A percentile compares a stretch with the other conserved stretches of the same genome.
phyloP scores from a whole-genome alignment of 2,329 filamentous ascomycete species.

The Geosmithia morbida region DNA sequence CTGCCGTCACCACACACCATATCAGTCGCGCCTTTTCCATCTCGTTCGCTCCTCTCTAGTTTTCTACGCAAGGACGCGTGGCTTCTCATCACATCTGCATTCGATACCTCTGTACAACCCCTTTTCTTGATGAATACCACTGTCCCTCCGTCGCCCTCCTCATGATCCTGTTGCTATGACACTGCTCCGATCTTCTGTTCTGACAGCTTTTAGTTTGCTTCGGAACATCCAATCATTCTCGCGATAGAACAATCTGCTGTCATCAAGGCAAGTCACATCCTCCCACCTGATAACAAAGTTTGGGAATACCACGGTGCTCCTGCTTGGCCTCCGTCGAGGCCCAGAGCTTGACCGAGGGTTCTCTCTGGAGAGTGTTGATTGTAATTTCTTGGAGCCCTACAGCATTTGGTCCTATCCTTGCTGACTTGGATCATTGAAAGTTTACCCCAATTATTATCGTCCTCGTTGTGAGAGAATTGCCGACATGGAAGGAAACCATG shows the following conservation, averaged over 20 bases:
- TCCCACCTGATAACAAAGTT: background rate
- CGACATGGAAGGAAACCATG: constrained; percentile 20
- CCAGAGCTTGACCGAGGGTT: too few relatives aligned
- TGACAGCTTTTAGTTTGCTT: constrained; percentile 2
- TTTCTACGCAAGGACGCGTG: background rate
- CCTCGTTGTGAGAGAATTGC: constrained; percentile 10
- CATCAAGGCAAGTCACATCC: constrained; percentile 12
- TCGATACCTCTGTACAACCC: background rate
- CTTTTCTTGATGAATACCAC: background rate
- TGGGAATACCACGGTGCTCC: too few relatives aligned
- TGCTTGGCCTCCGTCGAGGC: too few relatives aligned
- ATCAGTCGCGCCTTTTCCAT: background rate
- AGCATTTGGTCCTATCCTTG: background rate
- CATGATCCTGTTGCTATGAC: background rate
- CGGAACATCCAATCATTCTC: constrained; percentile 12
- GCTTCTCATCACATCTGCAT: background rate
- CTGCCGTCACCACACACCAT: background rate
- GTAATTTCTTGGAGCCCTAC: background rate
- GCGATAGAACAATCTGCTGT: constrained; percentile 17
- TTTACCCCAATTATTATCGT: constrained; percentile 18
- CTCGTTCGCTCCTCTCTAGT: background rate
- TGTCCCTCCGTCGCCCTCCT: background rate
- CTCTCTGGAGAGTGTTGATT: background rate
- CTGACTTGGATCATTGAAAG: constrained; percentile 1
- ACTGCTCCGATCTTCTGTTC: background rate